Conservation (phyloP, 1,284 basidiomycete genomes). For the Melampsora americana region DNA sequence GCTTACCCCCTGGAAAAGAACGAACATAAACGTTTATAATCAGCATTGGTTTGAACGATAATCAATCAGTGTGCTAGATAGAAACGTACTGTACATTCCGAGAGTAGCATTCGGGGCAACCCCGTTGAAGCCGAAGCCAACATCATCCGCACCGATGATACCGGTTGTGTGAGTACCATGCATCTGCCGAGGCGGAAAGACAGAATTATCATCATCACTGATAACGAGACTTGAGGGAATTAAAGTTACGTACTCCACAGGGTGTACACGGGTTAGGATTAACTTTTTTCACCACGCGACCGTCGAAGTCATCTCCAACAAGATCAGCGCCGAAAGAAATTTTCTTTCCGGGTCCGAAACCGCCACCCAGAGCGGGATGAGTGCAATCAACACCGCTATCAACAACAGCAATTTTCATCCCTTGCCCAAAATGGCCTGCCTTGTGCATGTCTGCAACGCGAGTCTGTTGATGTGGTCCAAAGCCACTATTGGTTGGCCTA, state of each 20-base stretch:
- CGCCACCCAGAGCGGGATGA: constrained; percentile 65
- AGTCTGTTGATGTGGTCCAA: constrained; percentile 60
- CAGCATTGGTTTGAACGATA: neutral
- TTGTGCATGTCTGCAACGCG: constrained; percentile 57
- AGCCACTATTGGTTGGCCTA: constrained; percentile 45
- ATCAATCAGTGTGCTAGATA: neutral
- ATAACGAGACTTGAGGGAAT: neutral
- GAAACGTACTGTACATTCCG: constrained; percentile 42
- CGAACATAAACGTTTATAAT: too few relatives aligned
- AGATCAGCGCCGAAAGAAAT: constrained; percentile 63
- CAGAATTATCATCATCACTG: neutral
- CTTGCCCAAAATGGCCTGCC: constrained; percentile 8
- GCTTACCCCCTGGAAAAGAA: too few relatives aligned
- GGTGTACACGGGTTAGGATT: constrained; percentile 23
- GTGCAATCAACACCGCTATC: constrained; percentile 61
- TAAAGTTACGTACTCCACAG: constrained; percentile 25
- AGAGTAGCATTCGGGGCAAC: constrained; percentile 32
- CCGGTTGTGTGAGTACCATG: constrained; percentile 40
- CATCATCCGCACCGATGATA: constrained; percentile 37
- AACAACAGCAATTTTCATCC: constrained; percentile 47
- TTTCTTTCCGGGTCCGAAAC: constrained; percentile 65
- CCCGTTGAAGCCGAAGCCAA: constrained; percentile 34
- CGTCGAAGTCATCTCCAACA: constrained; percentile 50
- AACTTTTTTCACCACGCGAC: neutral
- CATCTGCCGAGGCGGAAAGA: constrained; percentile 2